phyloP scores from a whole-genome alignment of 805 yeast genomes.

The Starmera amethionina region DNA sequence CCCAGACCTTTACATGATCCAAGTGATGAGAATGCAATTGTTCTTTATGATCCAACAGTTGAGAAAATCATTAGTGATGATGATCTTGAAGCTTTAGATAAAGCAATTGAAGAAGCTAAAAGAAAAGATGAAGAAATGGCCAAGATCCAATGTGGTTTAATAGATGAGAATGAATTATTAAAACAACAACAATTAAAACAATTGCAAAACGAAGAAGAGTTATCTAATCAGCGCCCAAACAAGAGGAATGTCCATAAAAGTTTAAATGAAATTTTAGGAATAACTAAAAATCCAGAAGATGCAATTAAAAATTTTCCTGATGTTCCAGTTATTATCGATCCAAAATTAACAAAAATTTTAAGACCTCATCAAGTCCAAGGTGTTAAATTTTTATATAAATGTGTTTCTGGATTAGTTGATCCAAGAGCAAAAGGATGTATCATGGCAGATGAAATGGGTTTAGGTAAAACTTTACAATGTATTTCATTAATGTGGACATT shows the following conservation, averaged over 20 bases:
- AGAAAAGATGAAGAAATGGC: slow-evolving; percentile 19
- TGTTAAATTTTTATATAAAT: slow-evolving; percentile 79
- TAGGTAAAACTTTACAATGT: slow-evolving; percentile 88
- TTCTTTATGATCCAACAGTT: slow-evolving; percentile 88
- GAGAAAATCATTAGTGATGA: slow-evolving; percentile 33
- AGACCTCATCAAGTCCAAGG: slow-evolving; percentile 98
- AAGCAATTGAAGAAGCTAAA: slow-evolving; percentile 18
- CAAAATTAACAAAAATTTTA: slow-evolving; percentile 67
- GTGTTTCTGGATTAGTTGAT: slow-evolving; percentile 82
- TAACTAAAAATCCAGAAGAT: slow-evolving; percentile 42
- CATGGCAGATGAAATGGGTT: slow-evolving; percentile 98
- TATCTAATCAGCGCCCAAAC: slow-evolving; percentile 1
- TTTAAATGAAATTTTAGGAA: slow-evolving; percentile 73
- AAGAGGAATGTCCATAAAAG: slow-evolving; percentile 47
- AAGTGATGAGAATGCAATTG: slow-evolving; percentile 84
- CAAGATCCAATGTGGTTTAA: slow-evolving; percentile 3
- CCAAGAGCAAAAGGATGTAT: slow-evolving; percentile 88
- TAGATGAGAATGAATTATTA: slow-evolving; percentile 8
- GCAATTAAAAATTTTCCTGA: slow-evolving; percentile 51
- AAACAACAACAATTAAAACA: slow-evolving; percentile 3
- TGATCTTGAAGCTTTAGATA: slow-evolving; percentile 22
- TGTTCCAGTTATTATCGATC: slow-evolving; percentile 95
- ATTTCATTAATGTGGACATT: slow-evolving; percentile 88
- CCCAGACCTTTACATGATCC: slow-evolving; percentile 96
- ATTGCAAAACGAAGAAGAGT: slow-evolving; percentile 1